Conservation (phyloP, 257 asterid genomes). For the Eucommia ulmoides region DNA sequence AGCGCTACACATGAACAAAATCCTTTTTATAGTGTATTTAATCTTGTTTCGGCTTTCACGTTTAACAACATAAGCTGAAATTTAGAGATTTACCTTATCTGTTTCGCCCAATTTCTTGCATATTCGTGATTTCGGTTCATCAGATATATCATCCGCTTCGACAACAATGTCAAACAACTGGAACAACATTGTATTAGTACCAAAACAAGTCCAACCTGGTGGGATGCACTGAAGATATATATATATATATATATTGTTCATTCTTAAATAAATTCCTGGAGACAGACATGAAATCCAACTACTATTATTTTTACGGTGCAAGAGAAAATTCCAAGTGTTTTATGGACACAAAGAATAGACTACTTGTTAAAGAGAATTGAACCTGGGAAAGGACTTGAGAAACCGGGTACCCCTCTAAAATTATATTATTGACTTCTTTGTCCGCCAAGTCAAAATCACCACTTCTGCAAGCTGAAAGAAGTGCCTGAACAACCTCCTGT, state of each 20-base stretch:
- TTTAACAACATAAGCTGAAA: too few species aligned
- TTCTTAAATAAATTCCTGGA: too few species aligned
- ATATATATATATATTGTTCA: too few species aligned
- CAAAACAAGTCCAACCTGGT: too few species aligned
- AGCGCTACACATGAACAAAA: too few species aligned
- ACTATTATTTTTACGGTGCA: too few species aligned
- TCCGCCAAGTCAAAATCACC: conserved; percentile 78
- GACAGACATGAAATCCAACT: too few species aligned
- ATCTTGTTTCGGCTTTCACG: too few species aligned
- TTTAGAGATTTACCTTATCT: conserved; percentile 64
- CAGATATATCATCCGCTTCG: conserved; percentile 55
- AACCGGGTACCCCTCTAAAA: conserved; percentile 93
- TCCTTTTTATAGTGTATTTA: too few species aligned
- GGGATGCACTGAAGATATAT: too few species aligned
- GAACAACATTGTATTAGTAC: conserved; percentile 23
- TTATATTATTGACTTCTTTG: conserved; percentile 67
- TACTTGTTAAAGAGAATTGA: conserved; percentile 6
- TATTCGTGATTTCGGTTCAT: conserved; percentile 80
- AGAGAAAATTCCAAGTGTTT: too few species aligned
- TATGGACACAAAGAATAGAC: conserved; percentile 1
- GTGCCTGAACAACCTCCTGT: conserved; percentile 43
- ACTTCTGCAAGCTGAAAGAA: conserved; percentile 64
- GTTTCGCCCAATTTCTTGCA: conserved; percentile 88
- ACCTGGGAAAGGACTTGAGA: conserved; percentile 94
- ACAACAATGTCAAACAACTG: conserved; percentile 71